Percentiles rank a stretch among this genome's conserved stretches.
Conservation (phyloP, 108 stramenopile genomes). For the Nitzschia inconspicua region DNA sequence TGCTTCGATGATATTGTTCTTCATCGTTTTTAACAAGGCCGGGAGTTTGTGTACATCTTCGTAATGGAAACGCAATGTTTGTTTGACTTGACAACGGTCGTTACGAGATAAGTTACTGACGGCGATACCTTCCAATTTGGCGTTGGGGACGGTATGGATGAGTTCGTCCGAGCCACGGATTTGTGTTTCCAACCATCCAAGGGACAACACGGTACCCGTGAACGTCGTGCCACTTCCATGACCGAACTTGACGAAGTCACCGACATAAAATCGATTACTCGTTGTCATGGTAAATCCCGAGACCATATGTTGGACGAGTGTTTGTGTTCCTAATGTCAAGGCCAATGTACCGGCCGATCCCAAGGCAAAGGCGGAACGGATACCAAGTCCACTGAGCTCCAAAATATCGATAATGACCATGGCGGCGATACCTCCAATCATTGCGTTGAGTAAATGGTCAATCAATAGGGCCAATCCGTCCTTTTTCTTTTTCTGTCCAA, state of each 20-base stretch:
- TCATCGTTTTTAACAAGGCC: constrained; percentile 40
- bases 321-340: constrained; percentile 37
- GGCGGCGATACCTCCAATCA: too few species aligned
- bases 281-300: constrained; percentile 52
- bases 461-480: too few species aligned
- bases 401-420: too few species aligned
- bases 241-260: constrained; percentile 59
- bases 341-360: constrained; percentile 54
- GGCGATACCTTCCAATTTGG: constrained; percentile 40
- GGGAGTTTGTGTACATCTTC: constrained; percentile 53
- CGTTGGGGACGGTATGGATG: constrained; percentile 54
- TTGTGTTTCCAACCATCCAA: constrained; percentile 50
- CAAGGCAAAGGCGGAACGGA: constrained; percentile 51
- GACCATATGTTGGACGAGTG: constrained; percentile 30
- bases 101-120: constrained; percentile 49
- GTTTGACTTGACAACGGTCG: constrained; percentile 59
- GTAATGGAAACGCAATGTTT: constrained; percentile 54
- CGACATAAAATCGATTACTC: constrained; percentile 48
- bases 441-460: too few species aligned
- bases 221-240: too few species aligned
- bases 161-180: constrained; percentile 45
- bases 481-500: too few species aligned
- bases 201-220: constrained; percentile 37
- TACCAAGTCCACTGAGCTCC: too few species aligned
- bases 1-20: constrained; percentile 42